Percentiles rank a stretch among this genome's conserved stretches.
phyloP scores from a whole-genome alignment of 148 eudicot species.

The Euryodendron excelsum region DNA sequence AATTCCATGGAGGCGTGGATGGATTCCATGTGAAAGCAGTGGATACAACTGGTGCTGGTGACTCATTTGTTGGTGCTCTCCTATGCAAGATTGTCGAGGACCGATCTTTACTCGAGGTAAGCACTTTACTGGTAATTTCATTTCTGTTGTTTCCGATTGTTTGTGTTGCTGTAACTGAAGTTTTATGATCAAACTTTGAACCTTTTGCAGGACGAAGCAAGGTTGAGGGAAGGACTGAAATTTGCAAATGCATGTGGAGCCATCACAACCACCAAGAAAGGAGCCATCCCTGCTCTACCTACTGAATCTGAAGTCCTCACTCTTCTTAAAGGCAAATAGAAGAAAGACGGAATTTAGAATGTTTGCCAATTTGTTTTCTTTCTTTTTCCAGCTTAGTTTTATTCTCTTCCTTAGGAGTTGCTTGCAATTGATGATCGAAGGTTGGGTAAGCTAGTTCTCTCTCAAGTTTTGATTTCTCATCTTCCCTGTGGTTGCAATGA shows the following conservation, averaged over 20 bases:
- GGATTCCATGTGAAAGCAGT: conserved; percentile 57
- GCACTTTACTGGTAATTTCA: background rate
- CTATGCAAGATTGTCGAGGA: conserved; percentile 71
- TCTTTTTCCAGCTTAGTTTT: background rate
- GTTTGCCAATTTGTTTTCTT: background rate
- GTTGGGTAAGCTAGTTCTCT: background rate
- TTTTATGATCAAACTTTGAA: too few relatives aligned
- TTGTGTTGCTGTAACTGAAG: too few relatives aligned
- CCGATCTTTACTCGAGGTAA: conserved; percentile 56
- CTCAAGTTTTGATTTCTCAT: background rate
- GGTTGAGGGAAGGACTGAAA: conserved; percentile 51
- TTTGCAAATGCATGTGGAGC: conserved; percentile 80
- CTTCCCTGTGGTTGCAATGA: too few relatives aligned
- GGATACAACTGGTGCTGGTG: conserved; percentile 93
- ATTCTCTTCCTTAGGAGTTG: background rate
- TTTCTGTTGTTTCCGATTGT: background rate
- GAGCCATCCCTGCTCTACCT: conserved; percentile 82
- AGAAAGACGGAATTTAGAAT: background rate
- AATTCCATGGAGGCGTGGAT: conserved; percentile 62
- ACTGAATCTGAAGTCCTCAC: conserved; percentile 42
- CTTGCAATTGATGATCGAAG: background rate
- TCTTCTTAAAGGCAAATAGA: conserved; percentile 30
- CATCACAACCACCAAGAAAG: conserved; percentile 75
- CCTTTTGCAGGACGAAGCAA: conserved; percentile 52
- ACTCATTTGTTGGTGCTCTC: conserved; percentile 74